Conservation (phyloP, 1,284 basidiomycete genomes). For the Filobasidium uniguttulatum region DNA sequence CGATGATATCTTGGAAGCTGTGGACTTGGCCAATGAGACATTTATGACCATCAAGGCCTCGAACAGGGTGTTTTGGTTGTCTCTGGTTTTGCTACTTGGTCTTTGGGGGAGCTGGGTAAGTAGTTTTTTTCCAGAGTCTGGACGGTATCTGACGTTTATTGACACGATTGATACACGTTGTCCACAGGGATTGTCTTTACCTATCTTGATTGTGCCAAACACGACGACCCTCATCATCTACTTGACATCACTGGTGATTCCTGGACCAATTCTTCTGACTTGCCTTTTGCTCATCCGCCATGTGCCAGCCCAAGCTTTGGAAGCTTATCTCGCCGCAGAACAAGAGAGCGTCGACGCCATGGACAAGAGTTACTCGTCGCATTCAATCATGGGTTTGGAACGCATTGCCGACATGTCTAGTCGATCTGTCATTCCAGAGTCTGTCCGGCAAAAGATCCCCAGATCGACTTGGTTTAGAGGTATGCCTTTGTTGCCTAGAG, state of each 20-base stretch:
- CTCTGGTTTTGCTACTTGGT: neutral
- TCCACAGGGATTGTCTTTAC: conserved; percentile 1
- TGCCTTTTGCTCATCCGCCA: neutral
- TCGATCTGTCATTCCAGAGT: neutral
- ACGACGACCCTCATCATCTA: neutral
- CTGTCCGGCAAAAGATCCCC: neutral
- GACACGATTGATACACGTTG: neutral
- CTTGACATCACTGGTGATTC: conserved; percentile 4
- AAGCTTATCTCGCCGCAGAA: neutral
- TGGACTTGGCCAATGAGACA: neutral
- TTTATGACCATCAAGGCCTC: neutral
- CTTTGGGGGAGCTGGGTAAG: conserved; percentile 5
- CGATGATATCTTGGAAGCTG: neutral
- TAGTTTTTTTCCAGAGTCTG: neutral
- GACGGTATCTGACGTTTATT: neutral
- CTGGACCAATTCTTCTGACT: conserved; percentile 1
- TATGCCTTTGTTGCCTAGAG: no score
- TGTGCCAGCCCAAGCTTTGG: neutral
- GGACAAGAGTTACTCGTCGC: neutral
- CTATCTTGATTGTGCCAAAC: neutral
- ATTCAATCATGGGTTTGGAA: neutral
- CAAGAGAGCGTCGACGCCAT: no score
- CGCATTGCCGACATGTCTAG: conserved; percentile 8
- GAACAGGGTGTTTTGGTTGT: neutral
- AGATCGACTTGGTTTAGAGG: neutral